Evolutionary conservation across 2,329 filamentous ascomycete species (phyloP).

Genomic region (Tolypocladium endophyticum): DNA sequence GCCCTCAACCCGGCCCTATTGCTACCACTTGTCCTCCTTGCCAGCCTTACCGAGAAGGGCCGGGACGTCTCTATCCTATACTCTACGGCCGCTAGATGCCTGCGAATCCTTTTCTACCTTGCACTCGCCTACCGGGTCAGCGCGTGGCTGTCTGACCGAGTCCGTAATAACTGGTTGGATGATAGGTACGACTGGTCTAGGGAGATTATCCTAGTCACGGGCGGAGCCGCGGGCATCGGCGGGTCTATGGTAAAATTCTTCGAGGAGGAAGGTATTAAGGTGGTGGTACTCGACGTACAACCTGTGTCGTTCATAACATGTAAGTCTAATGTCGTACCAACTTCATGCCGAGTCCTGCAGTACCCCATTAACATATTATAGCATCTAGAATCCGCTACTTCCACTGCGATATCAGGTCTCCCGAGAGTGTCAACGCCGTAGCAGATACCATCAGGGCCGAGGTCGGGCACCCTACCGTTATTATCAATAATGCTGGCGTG

Average conservation of each 20-base stretch:
- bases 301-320: conserved; percentile 42
- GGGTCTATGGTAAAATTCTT: conserved; percentile 53
- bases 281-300: conserved; percentile 63
- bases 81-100: conserved; percentile 35
- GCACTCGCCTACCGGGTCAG: conserved; percentile 16
- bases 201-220: conserved; percentile 65
- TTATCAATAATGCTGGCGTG: conserved; percentile 65
- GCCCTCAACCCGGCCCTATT: conserved; percentile 54
- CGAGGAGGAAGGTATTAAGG: conserved; percentile 53
- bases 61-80: conserved; percentile 42
- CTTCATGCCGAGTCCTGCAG: neutral
- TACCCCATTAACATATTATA: conserved; percentile 5
- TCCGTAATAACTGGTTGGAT: conserved; percentile 23
- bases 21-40: conserved; percentile 51
- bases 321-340: conserved; percentile 18
- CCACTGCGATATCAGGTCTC: conserved; percentile 57
- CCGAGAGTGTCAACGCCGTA: conserved; percentile 37
- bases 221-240: conserved; percentile 66
- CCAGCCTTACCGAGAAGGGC: conserved; percentile 53
- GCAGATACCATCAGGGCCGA: conserved; percentile 41
- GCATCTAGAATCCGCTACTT: conserved; percentile 53
- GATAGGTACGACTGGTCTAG: conserved; percentile 51
- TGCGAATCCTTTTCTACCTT: conserved; percentile 26
- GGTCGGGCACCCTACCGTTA: conserved; percentile 55
- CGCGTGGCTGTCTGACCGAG: conserved; percentile 20